Evolutionary conservation across 106 monocot genomes (phyloP).

Genomic region (Dendrobium officinale): DNA sequence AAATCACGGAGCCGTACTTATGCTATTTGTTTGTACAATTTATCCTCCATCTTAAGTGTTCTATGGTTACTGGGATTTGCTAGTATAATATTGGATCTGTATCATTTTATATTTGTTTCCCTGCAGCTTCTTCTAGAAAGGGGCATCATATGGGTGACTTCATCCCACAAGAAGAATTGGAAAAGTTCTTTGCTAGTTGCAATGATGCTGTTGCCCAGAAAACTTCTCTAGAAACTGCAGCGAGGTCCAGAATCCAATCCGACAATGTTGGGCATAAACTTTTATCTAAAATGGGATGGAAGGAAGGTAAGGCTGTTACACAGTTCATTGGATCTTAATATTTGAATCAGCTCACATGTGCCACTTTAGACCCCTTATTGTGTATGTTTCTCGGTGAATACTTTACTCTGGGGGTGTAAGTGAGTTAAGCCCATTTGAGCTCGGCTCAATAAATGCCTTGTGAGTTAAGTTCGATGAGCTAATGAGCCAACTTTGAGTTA

Average conservation of each 20-base stretch:
- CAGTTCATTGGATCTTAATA: not conserved
- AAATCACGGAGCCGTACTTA: not conserved
- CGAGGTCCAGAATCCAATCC: slow-evolving; percentile 84
- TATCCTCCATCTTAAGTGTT: not conserved
- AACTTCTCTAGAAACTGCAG: slow-evolving; percentile 61
- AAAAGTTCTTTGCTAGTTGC: slow-evolving; percentile 77
- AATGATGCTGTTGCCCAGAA: slow-evolving; percentile 75
- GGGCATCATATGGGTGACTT: slow-evolving; percentile 99
- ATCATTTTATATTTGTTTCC: not conserved
- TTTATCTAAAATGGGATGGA: slow-evolving; percentile 99
- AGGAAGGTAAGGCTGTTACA: slow-evolving; percentile 56
- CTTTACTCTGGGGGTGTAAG: not conserved
- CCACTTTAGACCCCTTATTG: not conserved
- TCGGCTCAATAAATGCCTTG: not conserved
- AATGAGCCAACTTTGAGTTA: too few relatives aligned
- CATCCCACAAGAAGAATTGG: slow-evolving; percentile 88
- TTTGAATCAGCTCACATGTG: not conserved
- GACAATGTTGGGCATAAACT: slow-evolving; percentile 98
- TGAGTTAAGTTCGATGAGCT: not conserved
- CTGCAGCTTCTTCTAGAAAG: slow-evolving; percentile 41
- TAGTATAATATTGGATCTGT: not conserved
- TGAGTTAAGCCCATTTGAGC: not conserved
- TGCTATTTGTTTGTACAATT: not conserved
- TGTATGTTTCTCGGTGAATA: not conserved
- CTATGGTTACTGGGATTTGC: not conserved